Base-by-base conservation (phyloP, 306 rosid species). In the Rubus parviflorus region DNA sequence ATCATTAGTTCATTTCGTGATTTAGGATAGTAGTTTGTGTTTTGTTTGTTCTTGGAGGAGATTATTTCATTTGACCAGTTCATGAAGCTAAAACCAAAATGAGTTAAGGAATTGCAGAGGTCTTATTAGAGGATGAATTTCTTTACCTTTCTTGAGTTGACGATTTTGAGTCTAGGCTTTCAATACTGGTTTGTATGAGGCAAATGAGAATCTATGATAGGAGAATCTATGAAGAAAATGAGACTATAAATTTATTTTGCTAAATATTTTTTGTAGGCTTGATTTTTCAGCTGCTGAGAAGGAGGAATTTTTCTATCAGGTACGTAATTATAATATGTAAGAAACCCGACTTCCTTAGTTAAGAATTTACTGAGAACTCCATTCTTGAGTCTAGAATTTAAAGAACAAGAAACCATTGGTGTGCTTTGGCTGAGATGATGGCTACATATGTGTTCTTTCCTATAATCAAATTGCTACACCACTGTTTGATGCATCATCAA, bases 271-370 rank as follows among this genome's bases (percentile, higher is more conserved):
- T 46, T 77, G 87, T 65, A 94, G 98, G 98, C 92, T 90, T 72
- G 97, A 94, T 80, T 87, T 89, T 81, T 79, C 83, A 12, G 79
- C 86, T 76, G 83, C 82, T 72, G 96, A 92, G 85, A 94, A 84
- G 87, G 97, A 89, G 70, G 68, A 84, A n/a, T 89, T 92, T 83
- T 92, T 94, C 87, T 79, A 85, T 89, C 93, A 89, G 98, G 98
- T 94, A 75, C 68, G 22, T 8, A 46, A 37, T 17, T 57, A 54
- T 14, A 37, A 47, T 53, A 49, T 41, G 4, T 71, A 66, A 30
- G 10, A 62, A 62, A 62, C 11, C 16, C 30, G 45, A 62, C 10
- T 4, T 40, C 14, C 46, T 62, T 40, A 35, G 8, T 38, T 19
- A 11, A 60, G 0, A 11, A 25, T 11, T 11, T 60, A 1, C 7